Conservation (phyloP, 768 basidiomycete genomes). For the Podaxis sp. region DNA sequence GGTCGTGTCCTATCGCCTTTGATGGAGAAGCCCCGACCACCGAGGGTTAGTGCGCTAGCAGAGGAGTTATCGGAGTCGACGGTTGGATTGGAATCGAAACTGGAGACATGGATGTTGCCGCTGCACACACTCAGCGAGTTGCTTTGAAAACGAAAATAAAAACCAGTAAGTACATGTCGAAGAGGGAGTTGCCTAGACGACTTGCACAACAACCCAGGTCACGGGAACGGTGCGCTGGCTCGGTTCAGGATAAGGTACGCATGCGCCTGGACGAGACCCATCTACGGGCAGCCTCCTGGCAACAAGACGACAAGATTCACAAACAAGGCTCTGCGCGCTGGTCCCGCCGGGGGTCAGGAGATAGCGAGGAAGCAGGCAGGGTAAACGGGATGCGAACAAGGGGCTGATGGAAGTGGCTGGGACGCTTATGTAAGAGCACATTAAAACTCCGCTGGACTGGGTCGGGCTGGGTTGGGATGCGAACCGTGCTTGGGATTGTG, state of each 20-base stretch:
- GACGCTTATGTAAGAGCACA: not conserved
- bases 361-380: not conserved
- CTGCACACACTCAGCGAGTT: not conserved
- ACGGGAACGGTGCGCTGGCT: not conserved
- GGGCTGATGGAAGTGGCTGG: not conserved
- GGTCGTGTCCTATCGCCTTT: not conserved
- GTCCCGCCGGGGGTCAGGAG: not conserved
- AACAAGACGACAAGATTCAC: not conserved
- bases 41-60: not conserved
- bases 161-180: not conserved
- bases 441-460: conserved; percentile 13
- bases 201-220: not conserved
- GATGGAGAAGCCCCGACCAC: not conserved
- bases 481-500: conserved; percentile 2
- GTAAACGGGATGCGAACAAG: not conserved
- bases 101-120: not conserved
- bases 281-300: not conserved
- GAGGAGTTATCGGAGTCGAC: not conserved
- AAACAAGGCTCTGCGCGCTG: not conserved
- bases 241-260: not conserved
- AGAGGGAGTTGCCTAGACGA: not conserved
- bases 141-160: not conserved
- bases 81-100: not conserved
- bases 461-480: conserved; percentile 1
- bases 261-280: not conserved